Evolutionary conservation across 2,329 filamentous ascomycete genomes (phyloP), one percentile per base, ranked within the genome.

Genomic region (Pseudogymnoascus sp.): DNA sequence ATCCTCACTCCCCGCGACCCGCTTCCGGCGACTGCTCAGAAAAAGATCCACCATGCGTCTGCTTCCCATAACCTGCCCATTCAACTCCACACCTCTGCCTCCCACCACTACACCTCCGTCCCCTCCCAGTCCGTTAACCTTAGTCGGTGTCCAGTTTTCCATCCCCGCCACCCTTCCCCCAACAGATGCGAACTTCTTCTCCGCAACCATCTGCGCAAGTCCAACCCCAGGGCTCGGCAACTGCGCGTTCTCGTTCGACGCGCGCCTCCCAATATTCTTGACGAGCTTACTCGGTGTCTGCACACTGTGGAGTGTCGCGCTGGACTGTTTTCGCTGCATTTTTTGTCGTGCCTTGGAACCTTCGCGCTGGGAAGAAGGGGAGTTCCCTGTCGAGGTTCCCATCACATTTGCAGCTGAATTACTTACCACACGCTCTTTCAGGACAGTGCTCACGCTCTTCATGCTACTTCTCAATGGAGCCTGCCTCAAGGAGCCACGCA

Each of bases 41-140:
- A 84, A 84, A 59, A 80, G 63, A 61, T 84, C 81, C 6, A 84
- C 81, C 79, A 84, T 83, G 43, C 75, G 74, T 69, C 78, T 78
- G 67, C 80, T 81, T 2, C 79, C 79, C 64, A 77, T 70, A 0
- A 70, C 70, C 63, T 78, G 76, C 0, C 72, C 69, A 40, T 75
- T 72, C 62, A 65, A 63, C 5, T n/a, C 9, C 60, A 64, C 2
- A 21, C 4, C 7, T 58, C 64, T 18, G 63, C 63, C 3, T 62
- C 59, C 18, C 63, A 64, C 12, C 67, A 68, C 28, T 59, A 65
- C 65, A 8, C 64, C 45, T 18, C 63, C 65, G 38, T 67, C 45
- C 41, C 65, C 59, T 58, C 62, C 61, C 62, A 71, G 62, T 45
- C 69, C 60, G 65, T 70, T 63, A 63, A 65, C 25, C 61, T 62